phyloP scores from a whole-genome alignment of 148 eudicot genomes.

The Rhododendron molle region DNA sequence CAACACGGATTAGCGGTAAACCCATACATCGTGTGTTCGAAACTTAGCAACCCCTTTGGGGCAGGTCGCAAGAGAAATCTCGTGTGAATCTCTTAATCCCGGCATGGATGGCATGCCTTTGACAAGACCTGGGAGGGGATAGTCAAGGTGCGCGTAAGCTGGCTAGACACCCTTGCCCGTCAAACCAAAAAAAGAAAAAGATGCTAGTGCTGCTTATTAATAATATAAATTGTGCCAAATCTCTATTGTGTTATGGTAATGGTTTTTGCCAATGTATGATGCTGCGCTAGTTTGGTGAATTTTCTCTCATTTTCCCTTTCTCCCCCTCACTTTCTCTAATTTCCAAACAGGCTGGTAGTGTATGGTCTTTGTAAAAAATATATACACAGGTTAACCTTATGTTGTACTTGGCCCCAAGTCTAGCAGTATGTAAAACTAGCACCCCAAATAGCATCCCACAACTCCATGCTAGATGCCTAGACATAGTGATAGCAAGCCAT shows the following conservation, averaged over 20 bases:
- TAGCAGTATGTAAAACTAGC: neutral
- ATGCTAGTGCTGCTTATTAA: no score
- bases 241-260: neutral
- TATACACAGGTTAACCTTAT: neutral
- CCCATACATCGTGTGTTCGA: neutral
- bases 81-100: neutral
- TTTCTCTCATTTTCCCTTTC: neutral
- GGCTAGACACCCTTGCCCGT: no score
- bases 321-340: neutral
- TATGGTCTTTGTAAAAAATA: neutral
- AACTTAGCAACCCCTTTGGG: no score
- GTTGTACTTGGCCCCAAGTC: neutral
- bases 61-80: neutral
- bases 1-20: no score
- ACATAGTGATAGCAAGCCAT: neutral
- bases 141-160: no score
- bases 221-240: neutral
- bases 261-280: neutral
- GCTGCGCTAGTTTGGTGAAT: neutral
- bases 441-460: neutral
- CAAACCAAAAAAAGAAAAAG: no score
- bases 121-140: no score
- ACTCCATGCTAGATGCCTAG: neutral
- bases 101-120: no score
- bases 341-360: neutral